Conservation (phyloP, 2,329 filamentous ascomycete genomes). For the Escovopsis sp. region DNA sequence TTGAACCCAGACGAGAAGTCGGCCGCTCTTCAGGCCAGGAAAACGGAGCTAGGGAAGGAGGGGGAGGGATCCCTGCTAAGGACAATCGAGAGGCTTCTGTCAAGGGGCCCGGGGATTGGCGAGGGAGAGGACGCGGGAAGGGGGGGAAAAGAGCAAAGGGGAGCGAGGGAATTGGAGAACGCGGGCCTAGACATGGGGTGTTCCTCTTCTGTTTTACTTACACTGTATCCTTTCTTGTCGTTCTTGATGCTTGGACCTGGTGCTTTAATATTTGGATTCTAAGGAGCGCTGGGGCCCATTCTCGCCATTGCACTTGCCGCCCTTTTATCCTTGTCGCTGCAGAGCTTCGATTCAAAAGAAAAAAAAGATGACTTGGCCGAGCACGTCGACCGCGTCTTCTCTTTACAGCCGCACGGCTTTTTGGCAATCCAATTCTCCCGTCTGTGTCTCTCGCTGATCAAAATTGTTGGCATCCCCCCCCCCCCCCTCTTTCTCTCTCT, state of each 20-base stretch:
- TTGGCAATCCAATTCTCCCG: too few relatives aligned
- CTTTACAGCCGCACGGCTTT: too few relatives aligned
- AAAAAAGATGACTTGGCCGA: too few relatives aligned
- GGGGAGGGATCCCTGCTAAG: slow-evolving; percentile 2
- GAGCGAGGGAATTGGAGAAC: slow-evolving; percentile 1
- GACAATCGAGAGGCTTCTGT: too few relatives aligned
- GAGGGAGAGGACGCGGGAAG: slow-evolving; percentile 1
- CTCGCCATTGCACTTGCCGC: slow-evolving; percentile 2
- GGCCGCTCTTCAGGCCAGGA: neutral
- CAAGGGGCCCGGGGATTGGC: neutral
- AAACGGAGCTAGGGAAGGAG: neutral
- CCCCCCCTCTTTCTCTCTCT: too few relatives aligned
- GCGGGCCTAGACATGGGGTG: slow-evolving; percentile 9
- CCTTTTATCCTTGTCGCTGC: slow-evolving; percentile 1
- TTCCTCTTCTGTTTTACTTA: slow-evolving; percentile 5
- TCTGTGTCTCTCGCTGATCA: too few relatives aligned
- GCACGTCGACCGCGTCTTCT: too few relatives aligned
- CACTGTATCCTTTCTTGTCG: slow-evolving; percentile 7
- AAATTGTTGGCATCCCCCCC: too few relatives aligned
- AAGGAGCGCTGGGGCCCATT: slow-evolving; percentile 5
- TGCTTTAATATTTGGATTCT: slow-evolving; percentile 8
- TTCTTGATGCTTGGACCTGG: slow-evolving; percentile 9
- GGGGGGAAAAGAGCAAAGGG: slow-evolving; percentile 1
- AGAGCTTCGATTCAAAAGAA: too few relatives aligned
- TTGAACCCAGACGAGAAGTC: neutral